Base-by-base conservation (phyloP, 2,329 filamentous ascomycete species). In the Westerdykella aurantiaca region DNA sequence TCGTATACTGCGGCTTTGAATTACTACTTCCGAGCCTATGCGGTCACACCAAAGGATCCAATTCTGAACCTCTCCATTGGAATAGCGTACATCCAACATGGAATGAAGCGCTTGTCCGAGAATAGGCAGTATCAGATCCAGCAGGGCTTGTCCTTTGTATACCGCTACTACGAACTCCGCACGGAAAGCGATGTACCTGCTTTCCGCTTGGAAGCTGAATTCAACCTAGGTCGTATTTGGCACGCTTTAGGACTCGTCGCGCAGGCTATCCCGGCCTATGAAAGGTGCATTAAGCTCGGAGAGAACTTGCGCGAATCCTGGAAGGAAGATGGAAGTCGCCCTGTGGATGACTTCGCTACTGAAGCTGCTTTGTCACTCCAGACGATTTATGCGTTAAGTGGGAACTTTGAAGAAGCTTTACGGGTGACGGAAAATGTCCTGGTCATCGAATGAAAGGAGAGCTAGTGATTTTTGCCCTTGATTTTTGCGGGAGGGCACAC, bases 71-170 rank as follows among this genome's bases (percentile, higher is more conserved):
- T 98, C 10, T 86, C 81, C 55, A 83, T 96, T 18, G 89, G 84
- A 7, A 48, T 65, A 3, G 57, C 84, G 23, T 97, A 95, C 64
- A 79, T 96, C 33, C 88, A 96, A 64, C 86, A 93, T 63, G 84
- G 86, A 0, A 78, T 96, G 59, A 96, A 97, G 66, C 80, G 91
- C 2, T 88, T 95, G 65, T 83, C 85, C 0, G 88, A 91, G 38
- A 97, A 97, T 62, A 76, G 93, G 1, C 91, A 97, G 61, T 91
- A 87, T 60, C 80, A 89, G 34, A 81, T 96, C 34, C 76, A 88
- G 51, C 90, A 97, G 64, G 93, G 89, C 0, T 77, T 96, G 40
- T 75, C 83, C 0, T 96, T 95, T 57, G 69, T 97, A 45, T 80
- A 83, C 45, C 73, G 80, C 31, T 95, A 94, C 67, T 83, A 86